Base-by-base conservation (phyloP, 495 filamentous ascomycete genomes). In the Penicillium canescens region DNA sequence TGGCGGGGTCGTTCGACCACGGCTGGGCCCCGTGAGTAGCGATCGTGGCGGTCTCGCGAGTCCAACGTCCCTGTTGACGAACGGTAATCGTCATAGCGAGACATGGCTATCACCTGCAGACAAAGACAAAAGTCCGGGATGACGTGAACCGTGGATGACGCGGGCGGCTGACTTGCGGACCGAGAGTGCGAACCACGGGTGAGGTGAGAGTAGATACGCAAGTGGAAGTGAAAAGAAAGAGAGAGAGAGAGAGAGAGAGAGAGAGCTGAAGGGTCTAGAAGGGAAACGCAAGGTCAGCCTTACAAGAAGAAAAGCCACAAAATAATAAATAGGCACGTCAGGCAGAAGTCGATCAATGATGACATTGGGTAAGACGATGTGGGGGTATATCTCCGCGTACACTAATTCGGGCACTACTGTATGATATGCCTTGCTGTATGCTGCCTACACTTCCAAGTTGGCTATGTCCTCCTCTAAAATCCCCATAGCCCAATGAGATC, bases 401-500 rank as follows among this genome's bases (percentile, higher is more conserved):
- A 14, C 43, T 47, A 40, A 43, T 8, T 42, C 38, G 28, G 20
- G 41, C 49, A 35, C 40, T 51, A 51, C 26, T 42, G 43, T 36
- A 24, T 35, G 37, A n/a, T 16, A 8, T 16, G 13, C 35, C 46
- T 48, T 23, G 35, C n/a, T 51, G 49, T 24, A 24, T 23, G 41
- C 31, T 54, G 47, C 54, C 37, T 64, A 63, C 21, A 78, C 31
- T 45, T 72, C 72, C 58, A 79, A 55, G 46, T 67, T 65, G 39
- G 68, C 58, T 57, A 85, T 71, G 68, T 85, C 81, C 45, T 80
- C 79, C 49, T 86, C 82, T 51, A 78, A 69, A 16, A 75, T 77
- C 6, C 85, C 85, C 76, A 84, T 78, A 11, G 83, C 84, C 76
- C 78, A 84, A 59, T 75, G 75, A 34, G 78, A 60, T 35, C 72